phyloP scores from a whole-genome alignment of 2,329 filamentous ascomycete species.

The Pestalotiopsis sp. region DNA sequence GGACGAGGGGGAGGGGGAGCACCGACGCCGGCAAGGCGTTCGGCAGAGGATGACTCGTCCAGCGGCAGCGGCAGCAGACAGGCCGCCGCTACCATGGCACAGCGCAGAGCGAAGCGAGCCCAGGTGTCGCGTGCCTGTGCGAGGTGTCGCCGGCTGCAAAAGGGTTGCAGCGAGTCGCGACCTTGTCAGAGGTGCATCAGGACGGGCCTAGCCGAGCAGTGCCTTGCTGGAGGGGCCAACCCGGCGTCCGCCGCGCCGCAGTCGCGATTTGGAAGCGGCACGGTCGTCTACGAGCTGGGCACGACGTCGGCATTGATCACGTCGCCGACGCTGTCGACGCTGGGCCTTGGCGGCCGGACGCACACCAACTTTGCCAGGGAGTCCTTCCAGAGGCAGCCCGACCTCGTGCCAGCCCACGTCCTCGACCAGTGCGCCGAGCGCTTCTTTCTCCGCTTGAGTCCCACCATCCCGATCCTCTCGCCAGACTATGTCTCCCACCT shows the following conservation, averaged over 20 bases:
- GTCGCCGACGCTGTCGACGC: slow-evolving; percentile 18
- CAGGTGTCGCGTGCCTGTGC: slow-evolving; percentile 47
- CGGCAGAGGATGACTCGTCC: not conserved
- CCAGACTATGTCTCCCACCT: slow-evolving; percentile 37
- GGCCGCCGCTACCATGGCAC: not conserved
- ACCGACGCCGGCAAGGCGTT: not conserved
- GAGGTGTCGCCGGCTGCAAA: slow-evolving; percentile 44
- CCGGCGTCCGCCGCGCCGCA: slow-evolving; percentile 12
- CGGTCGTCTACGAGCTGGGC: slow-evolving; percentile 12
- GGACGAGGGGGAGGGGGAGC: not conserved
- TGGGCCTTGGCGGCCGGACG: slow-evolving; percentile 23
- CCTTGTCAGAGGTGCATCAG: slow-evolving; percentile 46
- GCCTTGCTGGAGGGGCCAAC: slow-evolving; percentile 24
- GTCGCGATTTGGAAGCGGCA: slow-evolving; percentile 7
- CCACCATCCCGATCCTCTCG: slow-evolving; percentile 47
- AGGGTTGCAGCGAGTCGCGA: slow-evolving; percentile 46
- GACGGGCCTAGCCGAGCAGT: slow-evolving; percentile 43
- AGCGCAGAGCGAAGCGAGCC: slow-evolving; percentile 33
- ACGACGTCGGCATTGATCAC: slow-evolving; percentile 12
- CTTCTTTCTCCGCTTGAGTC: slow-evolving; percentile 42
- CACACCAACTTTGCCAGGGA: slow-evolving; percentile 26
- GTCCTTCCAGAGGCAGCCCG: slow-evolving; percentile 33
- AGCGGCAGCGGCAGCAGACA: not conserved
- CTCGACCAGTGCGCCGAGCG: slow-evolving; percentile 41
- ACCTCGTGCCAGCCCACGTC: slow-evolving; percentile 34